A percentile compares a stretch with the other conserved stretches of the same genome.
Conservation (phyloP, 768 basidiomycete species). For the Lentinula guzmanii region DNA sequence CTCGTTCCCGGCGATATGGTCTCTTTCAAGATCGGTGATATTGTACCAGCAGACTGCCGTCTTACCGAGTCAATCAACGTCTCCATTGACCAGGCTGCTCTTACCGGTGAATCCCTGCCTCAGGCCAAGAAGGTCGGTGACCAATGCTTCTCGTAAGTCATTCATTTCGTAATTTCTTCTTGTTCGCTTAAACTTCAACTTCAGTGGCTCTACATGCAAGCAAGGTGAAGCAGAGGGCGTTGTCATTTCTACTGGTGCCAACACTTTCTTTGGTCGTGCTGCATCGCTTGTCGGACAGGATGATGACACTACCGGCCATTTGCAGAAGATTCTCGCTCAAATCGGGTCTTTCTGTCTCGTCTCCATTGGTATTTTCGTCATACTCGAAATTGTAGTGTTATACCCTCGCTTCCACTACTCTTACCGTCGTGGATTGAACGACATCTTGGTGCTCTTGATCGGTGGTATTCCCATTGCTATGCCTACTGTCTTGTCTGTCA, state of each 20-base stretch:
- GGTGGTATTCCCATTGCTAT: slow-evolving; percentile 99
- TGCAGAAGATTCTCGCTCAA: slow-evolving; percentile 97
- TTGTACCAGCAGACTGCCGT: slow-evolving; percentile 97
- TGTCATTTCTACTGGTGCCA: slow-evolving; percentile 95
- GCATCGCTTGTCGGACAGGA: slow-evolving; percentile 96
- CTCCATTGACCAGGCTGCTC: slow-evolving; percentile 96
- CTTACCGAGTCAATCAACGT: slow-evolving; percentile 96
- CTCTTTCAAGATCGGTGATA: slow-evolving; percentile 98
- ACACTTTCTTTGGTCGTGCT: slow-evolving; percentile 99
- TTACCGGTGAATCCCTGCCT: slow-evolving; percentile 96
- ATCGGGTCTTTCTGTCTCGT: slow-evolving; percentile 98
- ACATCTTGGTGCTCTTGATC: slow-evolving; percentile 97
- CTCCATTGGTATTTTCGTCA: slow-evolving; percentile 91
- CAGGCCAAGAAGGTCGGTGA: slow-evolving; percentile 89
- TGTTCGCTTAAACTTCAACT: slow-evolving; percentile 2
- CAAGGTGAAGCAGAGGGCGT: slow-evolving; percentile 99
- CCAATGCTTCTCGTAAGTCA: slow-evolving; percentile 93
- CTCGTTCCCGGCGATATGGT: slow-evolving; percentile 96
- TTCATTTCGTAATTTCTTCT: slow-evolving; percentile 2
- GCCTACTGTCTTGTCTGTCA: slow-evolving; percentile 98
- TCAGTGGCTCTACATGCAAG: slow-evolving; percentile 94
- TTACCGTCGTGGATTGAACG: slow-evolving; percentile 94
- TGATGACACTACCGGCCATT: slow-evolving; percentile 95
- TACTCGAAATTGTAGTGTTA: slow-evolving; percentile 90
- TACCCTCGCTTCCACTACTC: slow-evolving; percentile 88